Percentiles rank a stretch among this genome's conserved stretches.
These are phyloP conservation scores for Auricularia auricula-judae DNA, from an alignment of 768 basidiomycete genomes.

Conservation along the genomic window DNA sequence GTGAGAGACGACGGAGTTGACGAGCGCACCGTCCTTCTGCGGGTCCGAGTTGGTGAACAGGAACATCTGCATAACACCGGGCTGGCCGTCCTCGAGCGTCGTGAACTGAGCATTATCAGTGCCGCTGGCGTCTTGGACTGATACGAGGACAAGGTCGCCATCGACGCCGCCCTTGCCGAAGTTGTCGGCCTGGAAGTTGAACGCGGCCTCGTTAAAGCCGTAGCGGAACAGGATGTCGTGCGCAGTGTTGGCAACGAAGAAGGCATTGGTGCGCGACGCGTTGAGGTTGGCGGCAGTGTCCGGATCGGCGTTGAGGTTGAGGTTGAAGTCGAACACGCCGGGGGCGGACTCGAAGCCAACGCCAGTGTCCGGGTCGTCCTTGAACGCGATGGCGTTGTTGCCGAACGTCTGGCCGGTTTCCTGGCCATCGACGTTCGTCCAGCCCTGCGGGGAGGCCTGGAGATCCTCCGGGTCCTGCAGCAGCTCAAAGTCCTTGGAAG, in stretches of 20 bases:
- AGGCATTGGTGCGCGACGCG: constrained; percentile 25
- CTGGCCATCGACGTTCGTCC: constrained; percentile 25
- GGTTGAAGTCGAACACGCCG: constrained; percentile 8
- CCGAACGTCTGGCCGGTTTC: constrained; percentile 16
- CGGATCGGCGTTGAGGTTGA: constrained; percentile 22
- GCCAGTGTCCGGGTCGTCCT: constrained; percentile 11
- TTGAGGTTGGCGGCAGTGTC: constrained; percentile 22
- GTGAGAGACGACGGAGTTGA: constrained; percentile 26
- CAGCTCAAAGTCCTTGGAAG: not conserved
- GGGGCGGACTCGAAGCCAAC: constrained; percentile 28
- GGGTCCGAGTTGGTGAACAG: constrained; percentile 27
- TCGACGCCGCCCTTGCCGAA: constrained; percentile 25
- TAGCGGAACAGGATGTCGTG: constrained; percentile 18
- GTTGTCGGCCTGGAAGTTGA: constrained; percentile 30
- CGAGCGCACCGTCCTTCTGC: constrained; percentile 27
- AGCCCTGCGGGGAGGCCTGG: constrained; percentile 27
- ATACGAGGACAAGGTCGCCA: constrained; percentile 24
- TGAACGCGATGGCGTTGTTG: constrained; percentile 24
- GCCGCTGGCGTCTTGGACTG: constrained; percentile 21
- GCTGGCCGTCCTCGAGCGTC: constrained; percentile 19
- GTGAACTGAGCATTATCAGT: constrained; percentile 18
- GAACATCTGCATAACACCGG: constrained; percentile 27
- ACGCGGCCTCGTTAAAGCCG: constrained; percentile 8
- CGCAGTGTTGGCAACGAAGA: constrained; percentile 29
- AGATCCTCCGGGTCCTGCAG: constrained; percentile 16